Percentiles rank a stretch among this genome's conserved stretches.
Conservation (phyloP, 257 asterid species). For the Penstemon davidsonii region DNA sequence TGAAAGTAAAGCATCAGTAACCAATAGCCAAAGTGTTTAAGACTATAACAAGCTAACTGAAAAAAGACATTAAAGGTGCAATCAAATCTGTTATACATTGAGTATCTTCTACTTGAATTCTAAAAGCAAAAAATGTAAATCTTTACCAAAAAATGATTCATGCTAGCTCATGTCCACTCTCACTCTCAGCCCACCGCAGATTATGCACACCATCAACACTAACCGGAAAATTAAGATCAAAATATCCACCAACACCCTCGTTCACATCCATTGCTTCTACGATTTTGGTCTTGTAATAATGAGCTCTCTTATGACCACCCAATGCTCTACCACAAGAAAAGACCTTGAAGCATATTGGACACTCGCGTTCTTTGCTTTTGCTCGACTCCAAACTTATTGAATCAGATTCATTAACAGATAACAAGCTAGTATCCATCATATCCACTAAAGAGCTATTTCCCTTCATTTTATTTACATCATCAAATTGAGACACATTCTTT, state of each 20-base stretch:
- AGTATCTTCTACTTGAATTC: constrained; percentile 11
- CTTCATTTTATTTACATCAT: constrained; percentile 17
- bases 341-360: constrained; percentile 63
- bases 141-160: constrained; percentile 4
- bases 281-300: constrained; percentile 36
- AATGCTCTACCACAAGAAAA: constrained; percentile 77
- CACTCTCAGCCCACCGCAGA: constrained; percentile 46
- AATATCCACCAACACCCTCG: constrained; percentile 21
- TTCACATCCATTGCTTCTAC: constrained; percentile 28
- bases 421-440: not conserved
- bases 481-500: constrained; percentile 4
- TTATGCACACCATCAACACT: constrained; percentile 27
- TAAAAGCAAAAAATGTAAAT: constrained; percentile 12
- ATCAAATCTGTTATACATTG: constrained; percentile 7
- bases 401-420: too few relatives aligned
- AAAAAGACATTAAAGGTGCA: constrained; percentile 15
- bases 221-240: constrained; percentile 54
- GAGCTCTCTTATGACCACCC: constrained; percentile 92
- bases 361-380: constrained; percentile 38
- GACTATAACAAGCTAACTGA: constrained; percentile 16
- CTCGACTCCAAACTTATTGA: constrained; percentile 23
- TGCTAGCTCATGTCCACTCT: constrained; percentile 25
- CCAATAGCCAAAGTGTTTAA: not conserved
- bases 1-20: not conserved
- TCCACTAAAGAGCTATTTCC: constrained; percentile 15